phyloP scores from a whole-genome alignment of 805 yeast species.

The Saccharomyces paradoxus region DNA sequence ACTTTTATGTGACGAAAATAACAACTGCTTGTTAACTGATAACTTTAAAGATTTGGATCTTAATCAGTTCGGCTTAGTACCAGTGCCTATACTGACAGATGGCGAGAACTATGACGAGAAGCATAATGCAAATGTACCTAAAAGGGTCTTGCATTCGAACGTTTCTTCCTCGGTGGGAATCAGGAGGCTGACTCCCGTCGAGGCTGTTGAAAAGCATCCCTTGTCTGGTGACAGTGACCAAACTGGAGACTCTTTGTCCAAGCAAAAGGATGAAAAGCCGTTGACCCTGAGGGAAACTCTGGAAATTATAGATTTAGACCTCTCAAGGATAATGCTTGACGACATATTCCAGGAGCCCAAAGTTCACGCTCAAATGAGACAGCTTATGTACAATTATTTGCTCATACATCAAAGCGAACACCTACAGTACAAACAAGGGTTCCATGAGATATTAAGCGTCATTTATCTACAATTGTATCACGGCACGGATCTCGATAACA shows the following conservation, averaged over 20 bases:
- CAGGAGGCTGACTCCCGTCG: slow-evolving; percentile 21
- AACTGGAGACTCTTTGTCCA: not conserved
- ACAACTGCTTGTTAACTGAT: slow-evolving; percentile 1
- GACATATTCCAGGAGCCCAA: slow-evolving; percentile 13
- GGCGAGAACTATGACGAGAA: slow-evolving; percentile 6
- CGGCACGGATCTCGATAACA: slow-evolving; percentile 1
- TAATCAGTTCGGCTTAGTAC: slow-evolving; percentile 3
- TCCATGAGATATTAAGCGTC: slow-evolving; percentile 26
- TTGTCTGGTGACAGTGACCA: not conserved
- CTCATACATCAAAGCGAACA: slow-evolving; percentile 3
- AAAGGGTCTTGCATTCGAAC: not conserved
- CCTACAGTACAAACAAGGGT: slow-evolving; percentile 25
- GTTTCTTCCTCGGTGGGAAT: slow-evolving; percentile 7
- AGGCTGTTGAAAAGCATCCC: slow-evolving; percentile 5
- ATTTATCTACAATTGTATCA: slow-evolving; percentile 21
- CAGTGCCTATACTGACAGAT: slow-evolving; percentile 12
- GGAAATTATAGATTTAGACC: slow-evolving; percentile 26
- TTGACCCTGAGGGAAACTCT: slow-evolving; percentile 5
- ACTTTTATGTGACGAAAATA: slow-evolving; percentile 12
- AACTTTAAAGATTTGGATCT: not conserved
- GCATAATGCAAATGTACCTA: not conserved
- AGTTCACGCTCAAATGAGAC: slow-evolving; percentile 20
- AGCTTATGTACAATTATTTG: slow-evolving; percentile 21
- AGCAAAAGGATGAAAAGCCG: not conserved
- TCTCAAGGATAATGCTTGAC: slow-evolving; percentile 22